phyloP scores from a whole-genome alignment of 495 filamentous ascomycete genomes.

The Hyaloscypha hepaticicola region DNA sequence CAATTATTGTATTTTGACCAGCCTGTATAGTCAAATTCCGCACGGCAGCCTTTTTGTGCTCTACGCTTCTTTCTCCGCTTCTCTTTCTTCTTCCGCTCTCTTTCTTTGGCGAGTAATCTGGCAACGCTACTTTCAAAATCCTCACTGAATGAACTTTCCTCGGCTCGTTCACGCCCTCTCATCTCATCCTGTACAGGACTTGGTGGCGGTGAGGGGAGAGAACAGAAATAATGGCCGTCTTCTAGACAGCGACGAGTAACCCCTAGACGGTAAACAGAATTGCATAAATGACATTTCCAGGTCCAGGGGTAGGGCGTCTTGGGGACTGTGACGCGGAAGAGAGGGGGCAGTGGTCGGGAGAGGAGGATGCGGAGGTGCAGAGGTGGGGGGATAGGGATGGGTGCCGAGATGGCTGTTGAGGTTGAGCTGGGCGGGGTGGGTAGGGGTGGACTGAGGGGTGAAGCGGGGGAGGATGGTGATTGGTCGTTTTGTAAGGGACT shows the following conservation, averaged over 20 bases:
- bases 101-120: background rate
- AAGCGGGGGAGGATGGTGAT: background rate
- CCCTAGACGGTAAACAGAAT: slow-evolving; percentile 38
- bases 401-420: slow-evolving; percentile 15
- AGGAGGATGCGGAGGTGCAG: slow-evolving; percentile 35
- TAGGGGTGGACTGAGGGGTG: background rate
- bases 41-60: slow-evolving; percentile 29
- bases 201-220: slow-evolving; percentile 7
- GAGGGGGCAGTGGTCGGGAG: slow-evolving; percentile 24
- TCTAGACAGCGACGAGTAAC: slow-evolving; percentile 46
- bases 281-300: slow-evolving; percentile 47
- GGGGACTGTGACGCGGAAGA: slow-evolving; percentile 25
- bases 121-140: background rate
- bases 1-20: slow-evolving; percentile 42
- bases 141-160: background rate
- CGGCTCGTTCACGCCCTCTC: too few species aligned
- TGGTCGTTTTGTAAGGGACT: background rate
- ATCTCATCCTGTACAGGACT: too few species aligned
- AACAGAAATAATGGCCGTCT: slow-evolving; percentile 44
- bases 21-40: slow-evolving; percentile 44
- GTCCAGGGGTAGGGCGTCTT: slow-evolving; percentile 39
- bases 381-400: slow-evolving; percentile 32
- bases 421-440: background rate
- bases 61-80: slow-evolving; percentile 23
- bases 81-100: background rate